Conservation (phyloP, 257 asterid species). For the Paulownia fortunei region DNA sequence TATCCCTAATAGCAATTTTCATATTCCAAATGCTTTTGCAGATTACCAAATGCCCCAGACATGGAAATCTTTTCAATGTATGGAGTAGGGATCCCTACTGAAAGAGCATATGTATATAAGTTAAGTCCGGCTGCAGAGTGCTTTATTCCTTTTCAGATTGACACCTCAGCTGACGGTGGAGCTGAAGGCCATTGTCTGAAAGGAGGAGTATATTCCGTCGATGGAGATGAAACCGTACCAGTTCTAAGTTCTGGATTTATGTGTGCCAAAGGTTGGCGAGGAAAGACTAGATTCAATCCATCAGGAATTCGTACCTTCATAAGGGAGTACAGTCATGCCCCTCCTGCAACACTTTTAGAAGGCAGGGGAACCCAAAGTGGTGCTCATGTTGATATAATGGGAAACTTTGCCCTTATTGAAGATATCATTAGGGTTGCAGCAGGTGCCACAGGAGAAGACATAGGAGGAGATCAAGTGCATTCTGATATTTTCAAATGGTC, state of each 20-base stretch:
- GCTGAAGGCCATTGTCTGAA: slow-evolving; percentile 59
- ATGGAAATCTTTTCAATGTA: slow-evolving; percentile 92
- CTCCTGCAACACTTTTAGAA: slow-evolving; percentile 71
- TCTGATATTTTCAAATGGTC: slow-evolving; percentile 84
- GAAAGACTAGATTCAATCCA: slow-evolving; percentile 84
- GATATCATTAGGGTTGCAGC: slow-evolving; percentile 83
- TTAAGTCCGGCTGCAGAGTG: slow-evolving; percentile 66
- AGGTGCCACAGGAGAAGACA: slow-evolving; percentile 76
- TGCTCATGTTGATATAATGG: slow-evolving; percentile 89
- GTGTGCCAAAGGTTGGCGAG: slow-evolving; percentile 82
- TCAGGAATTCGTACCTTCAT: slow-evolving; percentile 64
- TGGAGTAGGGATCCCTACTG: slow-evolving; percentile 93
- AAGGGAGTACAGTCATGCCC: slow-evolving; percentile 76
- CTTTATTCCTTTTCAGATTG: slow-evolving; percentile 78
- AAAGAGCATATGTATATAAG: slow-evolving; percentile 83
- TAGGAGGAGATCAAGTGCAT: slow-evolving; percentile 76
- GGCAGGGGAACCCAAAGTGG: slow-evolving; percentile 93
- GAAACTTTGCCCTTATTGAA: slow-evolving; percentile 78
- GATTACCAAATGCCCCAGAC: slow-evolving; percentile 81
- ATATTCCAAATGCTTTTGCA: slow-evolving; percentile 39
- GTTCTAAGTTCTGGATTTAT: slow-evolving; percentile 79
- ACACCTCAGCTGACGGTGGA: slow-evolving; percentile 72
- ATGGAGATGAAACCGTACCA: slow-evolving; percentile 90
- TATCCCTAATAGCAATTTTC: neutral
- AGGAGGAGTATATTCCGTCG: slow-evolving; percentile 78